These are phyloP conservation scores for Cryptomeria japonica DNA, from an alignment of 75 land plant genomes.

Conservation along the genomic window DNA sequence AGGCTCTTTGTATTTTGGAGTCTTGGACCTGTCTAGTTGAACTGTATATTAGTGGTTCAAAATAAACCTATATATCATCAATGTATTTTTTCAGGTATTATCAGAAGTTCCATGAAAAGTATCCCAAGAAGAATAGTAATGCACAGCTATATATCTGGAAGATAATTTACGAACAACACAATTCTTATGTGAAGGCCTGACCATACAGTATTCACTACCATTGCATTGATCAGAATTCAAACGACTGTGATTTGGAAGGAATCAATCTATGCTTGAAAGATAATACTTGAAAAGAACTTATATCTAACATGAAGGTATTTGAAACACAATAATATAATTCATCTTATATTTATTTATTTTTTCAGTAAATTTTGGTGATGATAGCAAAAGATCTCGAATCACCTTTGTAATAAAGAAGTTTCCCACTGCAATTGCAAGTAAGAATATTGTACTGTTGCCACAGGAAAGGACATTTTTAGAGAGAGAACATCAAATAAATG, in stretches of 20 bases:
- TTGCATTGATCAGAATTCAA: background rate
- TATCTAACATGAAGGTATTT: background rate
- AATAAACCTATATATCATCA: background rate
- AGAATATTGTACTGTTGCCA: conserved; percentile 60
- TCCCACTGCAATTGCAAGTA: conserved; percentile 58
- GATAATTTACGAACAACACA: background rate
- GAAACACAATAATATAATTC: background rate
- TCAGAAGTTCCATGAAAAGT: background rate
- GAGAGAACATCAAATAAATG: background rate
- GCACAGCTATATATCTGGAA: background rate
- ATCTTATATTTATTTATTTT: background rate
- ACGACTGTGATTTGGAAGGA: background rate
- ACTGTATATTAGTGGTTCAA: no score
- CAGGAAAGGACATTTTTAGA: background rate
- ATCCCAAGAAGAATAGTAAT: background rate
- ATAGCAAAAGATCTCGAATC: background rate
- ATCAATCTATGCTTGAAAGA: conserved; percentile 5
- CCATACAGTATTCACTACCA: background rate
- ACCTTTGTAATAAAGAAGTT: conserved; percentile 81
- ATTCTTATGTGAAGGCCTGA: background rate
- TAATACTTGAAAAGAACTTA: background rate
- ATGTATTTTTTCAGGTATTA: background rate
- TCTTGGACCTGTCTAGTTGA: background rate
- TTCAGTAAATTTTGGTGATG: background rate
- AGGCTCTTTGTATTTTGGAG: background rate